Conservation (phyloP, 108 stramenopile genomes). For the Seminavis robusta region DNA sequence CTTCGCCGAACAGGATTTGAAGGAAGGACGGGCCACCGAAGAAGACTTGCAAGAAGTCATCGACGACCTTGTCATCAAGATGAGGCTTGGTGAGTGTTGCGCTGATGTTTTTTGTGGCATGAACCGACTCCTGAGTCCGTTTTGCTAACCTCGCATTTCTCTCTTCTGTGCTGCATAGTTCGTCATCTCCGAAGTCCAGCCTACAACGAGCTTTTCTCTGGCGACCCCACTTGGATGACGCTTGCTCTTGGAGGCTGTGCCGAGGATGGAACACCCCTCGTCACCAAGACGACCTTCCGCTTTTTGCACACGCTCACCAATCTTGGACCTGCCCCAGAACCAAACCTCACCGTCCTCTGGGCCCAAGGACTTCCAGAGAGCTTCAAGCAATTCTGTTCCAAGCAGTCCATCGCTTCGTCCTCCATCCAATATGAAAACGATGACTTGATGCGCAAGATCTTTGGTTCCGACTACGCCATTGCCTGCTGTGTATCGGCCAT, state of each 20-base stretch:
- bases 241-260: conserved; percentile 51
- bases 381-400: conserved; percentile 62
- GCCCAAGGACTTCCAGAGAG: conserved; percentile 33
- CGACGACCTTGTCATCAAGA: conserved; percentile 37
- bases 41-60: conserved; percentile 57
- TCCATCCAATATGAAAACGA: conserved; percentile 62
- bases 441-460: conserved; percentile 59
- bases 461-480: conserved; percentile 63
- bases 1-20: conserved; percentile 48
- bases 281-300: conserved; percentile 52
- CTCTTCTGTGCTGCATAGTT: too few species aligned
- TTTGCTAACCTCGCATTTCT: too few species aligned
- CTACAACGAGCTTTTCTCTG: conserved; percentile 56
- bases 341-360: conserved; percentile 69
- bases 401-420: conserved; percentile 47
- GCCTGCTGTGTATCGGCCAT: conserved; percentile 72
- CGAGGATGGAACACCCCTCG: conserved; percentile 42
- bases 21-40: conserved; percentile 44
- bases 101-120: too few species aligned
- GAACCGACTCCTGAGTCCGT: too few species aligned
- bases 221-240: conserved; percentile 67
- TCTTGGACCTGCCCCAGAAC: conserved; percentile 53
- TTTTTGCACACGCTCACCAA: conserved; percentile 30
- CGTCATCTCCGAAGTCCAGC: conserved; percentile 63
- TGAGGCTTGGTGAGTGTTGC: too few species aligned